Evolutionary conservation across 345 rosid genomes (phyloP).

Genomic region (Stellera chamaejasme): DNA sequence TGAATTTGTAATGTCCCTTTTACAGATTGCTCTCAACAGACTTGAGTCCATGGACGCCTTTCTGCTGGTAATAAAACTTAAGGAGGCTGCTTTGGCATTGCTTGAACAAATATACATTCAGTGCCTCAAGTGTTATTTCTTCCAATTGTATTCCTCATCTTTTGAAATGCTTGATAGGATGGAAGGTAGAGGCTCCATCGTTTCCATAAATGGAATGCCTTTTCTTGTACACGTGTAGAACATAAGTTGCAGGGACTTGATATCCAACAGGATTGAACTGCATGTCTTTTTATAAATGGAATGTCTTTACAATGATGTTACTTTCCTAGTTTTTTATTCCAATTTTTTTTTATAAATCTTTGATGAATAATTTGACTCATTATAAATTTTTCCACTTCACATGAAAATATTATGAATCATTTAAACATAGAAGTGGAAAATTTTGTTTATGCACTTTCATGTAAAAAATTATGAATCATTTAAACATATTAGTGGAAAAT

Average conservation of each 20-base stretch:
- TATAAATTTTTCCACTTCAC: no score
- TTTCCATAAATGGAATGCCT: slow-evolving; percentile 40
- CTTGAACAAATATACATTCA: slow-evolving; percentile 46
- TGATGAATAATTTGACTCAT: no score
- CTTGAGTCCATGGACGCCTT: slow-evolving; percentile 29
- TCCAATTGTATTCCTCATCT: slow-evolving; percentile 44
- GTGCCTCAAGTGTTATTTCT: slow-evolving; percentile 36
- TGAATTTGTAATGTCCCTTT: slow-evolving; percentile 41
- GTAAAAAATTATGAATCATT: no score
- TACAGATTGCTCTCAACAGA: slow-evolving; percentile 31
- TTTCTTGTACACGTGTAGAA: slow-evolving; percentile 52
- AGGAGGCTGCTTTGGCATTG: slow-evolving; percentile 45
- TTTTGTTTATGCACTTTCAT: no score
- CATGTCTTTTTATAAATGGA: no score
- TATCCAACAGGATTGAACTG: slow-evolving; percentile 37
- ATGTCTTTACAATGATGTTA: no score
- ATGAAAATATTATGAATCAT: no score
- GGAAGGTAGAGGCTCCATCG: slow-evolving; percentile 34
- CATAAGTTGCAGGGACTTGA: slow-evolving; percentile 36
- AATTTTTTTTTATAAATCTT: no score
- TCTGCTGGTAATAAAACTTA: slow-evolving; percentile 36
- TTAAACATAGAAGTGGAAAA: no score
- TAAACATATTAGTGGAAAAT: no score
- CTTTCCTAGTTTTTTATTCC: no score
- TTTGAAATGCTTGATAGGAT: slow-evolving; percentile 38